Percentiles rank a stretch among this genome's conserved stretches.
Conservation (phyloP, 1,284 basidiomycete species). For the Trichosporon coremiiforme region DNA sequence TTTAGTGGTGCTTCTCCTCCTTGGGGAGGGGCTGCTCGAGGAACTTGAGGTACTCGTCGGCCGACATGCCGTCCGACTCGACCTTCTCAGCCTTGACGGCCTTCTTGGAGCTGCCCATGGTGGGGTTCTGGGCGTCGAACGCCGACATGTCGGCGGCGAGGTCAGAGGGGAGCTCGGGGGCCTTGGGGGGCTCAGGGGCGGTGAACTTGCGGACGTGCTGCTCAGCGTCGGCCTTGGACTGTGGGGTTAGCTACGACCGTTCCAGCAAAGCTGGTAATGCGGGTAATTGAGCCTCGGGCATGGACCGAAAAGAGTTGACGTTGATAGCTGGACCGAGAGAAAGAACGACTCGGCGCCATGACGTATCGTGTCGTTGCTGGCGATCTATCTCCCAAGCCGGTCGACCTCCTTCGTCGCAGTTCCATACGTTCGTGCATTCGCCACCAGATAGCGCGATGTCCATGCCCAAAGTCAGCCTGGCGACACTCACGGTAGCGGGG, state of each 20-base stretch:
- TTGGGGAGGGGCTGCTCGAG: slow-evolving; percentile 63
- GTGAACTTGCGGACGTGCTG: slow-evolving; percentile 74
- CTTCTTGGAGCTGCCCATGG: slow-evolving; percentile 58
- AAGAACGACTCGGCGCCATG: too few relatives aligned
- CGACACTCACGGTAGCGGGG: slow-evolving; percentile 51
- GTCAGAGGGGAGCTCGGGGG: slow-evolving; percentile 72
- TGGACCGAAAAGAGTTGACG: not conserved
- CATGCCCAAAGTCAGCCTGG: not conserved
- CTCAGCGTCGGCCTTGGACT: slow-evolving; percentile 83
- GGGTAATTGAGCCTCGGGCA: not conserved
- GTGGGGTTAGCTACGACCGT: slow-evolving; percentile 22
- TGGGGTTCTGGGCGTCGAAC: slow-evolving; percentile 76
- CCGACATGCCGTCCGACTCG: slow-evolving; percentile 58
- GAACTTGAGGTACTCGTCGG: slow-evolving; percentile 64
- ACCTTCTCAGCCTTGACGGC: slow-evolving; percentile 43
- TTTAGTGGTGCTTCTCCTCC: slow-evolving; percentile 58
- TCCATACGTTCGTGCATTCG: not conserved
- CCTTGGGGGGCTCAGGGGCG: slow-evolving; percentile 67
- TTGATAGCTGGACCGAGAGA: not conserved
- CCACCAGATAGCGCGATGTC: not conserved
- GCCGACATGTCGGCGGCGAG: slow-evolving; percentile 77
- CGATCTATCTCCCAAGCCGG: not conserved
- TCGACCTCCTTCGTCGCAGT: not conserved
- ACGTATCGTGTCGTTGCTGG: not conserved
- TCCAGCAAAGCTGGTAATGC: not conserved